These are phyloP conservation scores for Naegleria lovaniensis DNA, from an alignment of 208 protist species.

Conservation along the genomic window DNA sequence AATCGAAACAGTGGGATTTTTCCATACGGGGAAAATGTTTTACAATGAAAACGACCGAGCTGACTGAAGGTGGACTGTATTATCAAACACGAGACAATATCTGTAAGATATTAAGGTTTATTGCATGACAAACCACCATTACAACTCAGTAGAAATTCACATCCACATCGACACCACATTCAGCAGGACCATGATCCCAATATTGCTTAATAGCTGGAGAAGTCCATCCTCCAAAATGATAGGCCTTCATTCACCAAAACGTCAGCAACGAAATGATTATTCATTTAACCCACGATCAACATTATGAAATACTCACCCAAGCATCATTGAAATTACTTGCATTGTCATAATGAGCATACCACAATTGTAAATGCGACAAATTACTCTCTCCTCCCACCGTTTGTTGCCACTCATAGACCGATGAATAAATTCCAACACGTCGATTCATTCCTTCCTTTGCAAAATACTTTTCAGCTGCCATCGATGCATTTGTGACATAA, in stretches of 20 bases:
- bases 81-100: too few relatives aligned
- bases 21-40: too few relatives aligned
- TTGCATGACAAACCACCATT: too few relatives aligned
- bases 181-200: background rate
- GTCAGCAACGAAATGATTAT: too few relatives aligned
- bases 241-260: background rate
- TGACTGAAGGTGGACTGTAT: too few relatives aligned
- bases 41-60: too few relatives aligned
- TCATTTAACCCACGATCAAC: too few relatives aligned
- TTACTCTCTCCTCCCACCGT: background rate
- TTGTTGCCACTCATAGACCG: background rate
- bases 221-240: background rate
- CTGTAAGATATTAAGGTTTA: too few relatives aligned
- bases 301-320: background rate
- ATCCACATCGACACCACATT: background rate
- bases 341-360: conserved; percentile 16
- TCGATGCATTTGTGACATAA: background rate
- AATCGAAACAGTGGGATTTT: too few relatives aligned
- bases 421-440: background rate
- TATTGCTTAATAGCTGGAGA: background rate
- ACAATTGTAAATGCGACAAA: background rate
- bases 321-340: background rate
- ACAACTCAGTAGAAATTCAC: conserved; percentile 3
- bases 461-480: background rate
- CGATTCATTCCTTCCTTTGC: background rate